Conservation (phyloP, 129 eudicot genomes). For the Ambrosia trifida region DNA sequence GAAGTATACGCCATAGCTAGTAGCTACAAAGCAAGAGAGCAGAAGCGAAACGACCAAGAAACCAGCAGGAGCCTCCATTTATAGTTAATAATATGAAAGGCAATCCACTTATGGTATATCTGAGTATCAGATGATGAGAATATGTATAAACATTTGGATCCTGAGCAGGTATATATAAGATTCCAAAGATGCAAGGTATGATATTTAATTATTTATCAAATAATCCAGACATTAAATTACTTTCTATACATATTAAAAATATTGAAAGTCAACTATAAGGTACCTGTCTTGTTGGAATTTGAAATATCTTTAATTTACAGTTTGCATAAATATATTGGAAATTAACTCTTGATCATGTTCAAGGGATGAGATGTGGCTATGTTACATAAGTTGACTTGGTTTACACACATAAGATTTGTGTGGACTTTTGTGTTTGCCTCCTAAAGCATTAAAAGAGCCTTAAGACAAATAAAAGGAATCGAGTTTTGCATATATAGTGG, state of each 20-base stretch:
- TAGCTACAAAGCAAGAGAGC: conserved; percentile 40
- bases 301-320: conserved; percentile 5
- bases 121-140: conserved; percentile 27
- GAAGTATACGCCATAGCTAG: conserved; percentile 45
- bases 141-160: conserved; percentile 17
- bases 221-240: background rate
- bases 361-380: conserved; percentile 35
- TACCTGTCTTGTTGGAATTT: conserved; percentile 29
- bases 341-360: conserved; percentile 37
- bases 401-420: conserved; percentile 6
- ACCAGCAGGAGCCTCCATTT: conserved; percentile 45
- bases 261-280: conserved; percentile 28
- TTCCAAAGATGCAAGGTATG: conserved; percentile 22
- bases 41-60: conserved; percentile 38
- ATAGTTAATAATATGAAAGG: conserved; percentile 12
- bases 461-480: conserved; percentile 13
- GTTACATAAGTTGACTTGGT: conserved; percentile 28
- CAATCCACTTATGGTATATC: conserved; percentile 19
- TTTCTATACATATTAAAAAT: background rate
- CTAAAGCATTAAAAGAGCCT: conserved; percentile 28
- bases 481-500: conserved; percentile 17
- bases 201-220: conserved; percentile 17
- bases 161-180: conserved; percentile 32
- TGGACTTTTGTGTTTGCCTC: conserved; percentile 26
- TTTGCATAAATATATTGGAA: conserved; percentile 9